These are phyloP conservation scores for Scedosporium apiospermum DNA, from an alignment of 2,329 filamentous ascomycete species.

Conservation along the genomic window DNA sequence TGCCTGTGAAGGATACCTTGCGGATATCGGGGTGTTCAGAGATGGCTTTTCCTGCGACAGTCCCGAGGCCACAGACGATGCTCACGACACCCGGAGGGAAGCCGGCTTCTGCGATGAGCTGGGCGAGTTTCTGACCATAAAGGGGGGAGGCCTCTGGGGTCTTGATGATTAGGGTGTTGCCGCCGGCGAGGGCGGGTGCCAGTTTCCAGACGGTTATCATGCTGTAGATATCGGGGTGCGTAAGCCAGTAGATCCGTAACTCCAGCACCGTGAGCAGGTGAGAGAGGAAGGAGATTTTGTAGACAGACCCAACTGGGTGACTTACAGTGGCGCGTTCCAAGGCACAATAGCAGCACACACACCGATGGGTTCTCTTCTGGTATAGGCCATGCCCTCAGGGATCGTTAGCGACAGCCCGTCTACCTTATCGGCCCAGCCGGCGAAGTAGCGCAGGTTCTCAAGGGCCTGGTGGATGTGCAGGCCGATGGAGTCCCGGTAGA, in stretches of 20 bases:
- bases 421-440: constrained; percentile 62
- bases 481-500: constrained; percentile 30
- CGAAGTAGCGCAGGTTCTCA: constrained; percentile 53
- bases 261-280: too few relatives aligned
- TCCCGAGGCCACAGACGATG: constrained; percentile 58
- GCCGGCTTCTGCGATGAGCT: constrained; percentile 80
- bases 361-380: constrained; percentile 57
- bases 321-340: constrained; percentile 43
- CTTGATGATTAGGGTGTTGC: constrained; percentile 89
- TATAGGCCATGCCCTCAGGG: constrained; percentile 56
- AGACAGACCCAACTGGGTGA: background rate
- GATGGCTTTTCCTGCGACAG: constrained; percentile 66
- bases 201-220: constrained; percentile 66
- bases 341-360: constrained; percentile 60
- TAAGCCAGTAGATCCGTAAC: too few relatives aligned
- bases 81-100: constrained; percentile 89
- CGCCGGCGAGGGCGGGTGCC: constrained; percentile 74
- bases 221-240: constrained; percentile 18
- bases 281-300: constrained; percentile 20
- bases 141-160: constrained; percentile 87
- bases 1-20: constrained; percentile 94
- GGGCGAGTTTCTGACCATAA: constrained; percentile 77
- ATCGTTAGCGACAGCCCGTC: constrained; percentile 56
- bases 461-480: constrained; percentile 41
- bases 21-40: constrained; percentile 64